Base-by-base conservation (phyloP, 1,284 basidiomycete species). In the Fomes fomentarius region DNA sequence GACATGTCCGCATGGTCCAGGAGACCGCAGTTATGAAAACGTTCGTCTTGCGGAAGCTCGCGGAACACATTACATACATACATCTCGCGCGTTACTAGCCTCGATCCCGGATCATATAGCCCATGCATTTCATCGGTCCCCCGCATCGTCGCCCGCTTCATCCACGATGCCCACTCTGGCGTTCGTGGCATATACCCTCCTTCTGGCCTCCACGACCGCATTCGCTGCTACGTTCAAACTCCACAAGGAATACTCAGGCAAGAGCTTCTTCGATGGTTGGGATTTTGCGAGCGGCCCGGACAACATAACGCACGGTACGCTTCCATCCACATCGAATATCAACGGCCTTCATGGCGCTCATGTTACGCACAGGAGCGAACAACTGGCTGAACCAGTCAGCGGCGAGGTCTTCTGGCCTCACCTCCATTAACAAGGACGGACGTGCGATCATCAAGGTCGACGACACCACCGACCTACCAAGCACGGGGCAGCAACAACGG, bases 391-490 rank as follows among this genome's bases (percentile, higher is more conserved):
- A 45, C 45, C 56, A 71, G 59, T 66, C 71, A 21, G 74, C 76
- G 50, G 82, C 83, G 14, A 70, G 69, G 21, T 60, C 67, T 24
- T 71, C 77, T 58, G 65, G 73, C 3, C 72, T 87, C n/a, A 80
- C 82, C 9, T 83, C 80, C 58, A 68, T 84, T 52, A 81, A 82
- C 56, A 56, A 46, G 50, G 73, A 73, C 2, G 76, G 81, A 12
- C 76, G 80, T 56, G 80, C 77, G 8, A 79, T 88, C 61, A 83
- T 91, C 64, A 79, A 79, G 63, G 83, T 89, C n/a, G 87, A 89
- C 69, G 87, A 89, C 63, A 81, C 79, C 22, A 74, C 45, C 8
- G 26, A 47, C 25, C 33, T 47, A 15, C 45, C 45, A 4, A 37
- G 38, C 19, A 59, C 71, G 0, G 85, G 75, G 64, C 82, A 84